Evolutionary conservation across 1,284 basidiomycete species (phyloP), one percentile per base, ranked within the genome.

Genomic region (Porodaedalea pini): DNA sequence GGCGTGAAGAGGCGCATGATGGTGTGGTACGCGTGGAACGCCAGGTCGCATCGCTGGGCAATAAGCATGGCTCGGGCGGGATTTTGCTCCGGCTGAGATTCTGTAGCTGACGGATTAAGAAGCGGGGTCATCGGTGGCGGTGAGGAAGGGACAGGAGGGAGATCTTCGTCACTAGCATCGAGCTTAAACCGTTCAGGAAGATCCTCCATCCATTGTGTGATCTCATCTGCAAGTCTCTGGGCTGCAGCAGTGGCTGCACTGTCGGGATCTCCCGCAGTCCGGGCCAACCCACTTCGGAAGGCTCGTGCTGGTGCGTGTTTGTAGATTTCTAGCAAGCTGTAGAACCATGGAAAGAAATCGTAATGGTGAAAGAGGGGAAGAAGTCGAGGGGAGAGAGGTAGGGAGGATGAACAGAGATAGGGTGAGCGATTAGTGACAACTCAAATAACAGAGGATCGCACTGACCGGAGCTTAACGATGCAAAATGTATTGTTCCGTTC

Each of bases 1-100:
- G 88, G 86, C n/a, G 82, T 67, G 66, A 85, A 89, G 5, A 82
- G 71, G 67, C 81, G 82, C 62, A 88, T 71, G 54, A 86, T 73
- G 51, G 88, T 67, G 40, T 80, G 71, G 59, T 87, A 77, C 3
- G 82, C 80, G 39, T 78, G 72, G 43, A 86, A 77, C 0, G 76
- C 75, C 48, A 89, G 70, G 62, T 86, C 86, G 63, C 76, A 85
- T 23, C 76, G 76, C 63, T 80, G 79, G 5, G 76, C 75, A 51
- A 76, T 65, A 15, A 79, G 71, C 43, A 69, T 61, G 4, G 69
- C 68, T n/a, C 52, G 29, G 29, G 40, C 34, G 29, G 47, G 15
- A 10, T 58, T 72, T 63, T 61, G 67, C 54, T 32, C 63, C 63
- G 17, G 65, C 53, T 1, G 65, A 43, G 25, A 64, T 64, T 5